These are phyloP conservation scores for Lolium rigidum DNA, from an alignment of 176 grass and related monocot genomes.

Conservation along the genomic window DNA sequence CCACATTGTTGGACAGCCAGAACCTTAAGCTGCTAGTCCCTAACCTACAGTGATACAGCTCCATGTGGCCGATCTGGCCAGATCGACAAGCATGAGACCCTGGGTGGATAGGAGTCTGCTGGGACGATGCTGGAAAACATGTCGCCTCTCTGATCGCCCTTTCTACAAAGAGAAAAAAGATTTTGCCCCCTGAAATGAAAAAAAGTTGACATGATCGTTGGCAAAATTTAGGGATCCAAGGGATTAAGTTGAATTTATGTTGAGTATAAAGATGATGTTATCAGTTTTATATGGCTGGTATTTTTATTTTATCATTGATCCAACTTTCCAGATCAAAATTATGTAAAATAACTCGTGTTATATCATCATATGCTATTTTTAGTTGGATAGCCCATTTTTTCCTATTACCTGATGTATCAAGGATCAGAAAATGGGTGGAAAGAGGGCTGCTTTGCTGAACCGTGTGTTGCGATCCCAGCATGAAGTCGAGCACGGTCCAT, in stretches of 20 bases:
- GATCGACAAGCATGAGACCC: not conserved
- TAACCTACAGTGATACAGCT: not conserved
- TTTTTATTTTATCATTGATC: not conserved
- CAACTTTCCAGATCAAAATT: not conserved
- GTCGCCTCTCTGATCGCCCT: not conserved
- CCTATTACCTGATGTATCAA: slow-evolving; percentile 1
- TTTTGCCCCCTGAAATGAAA: not conserved
- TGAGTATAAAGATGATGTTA: not conserved
- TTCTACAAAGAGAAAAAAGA: not conserved
- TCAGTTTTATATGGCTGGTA: not conserved
- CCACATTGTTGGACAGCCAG: not conserved
- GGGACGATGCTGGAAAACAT: not conserved
- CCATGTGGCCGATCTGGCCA: not conserved
- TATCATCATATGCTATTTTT: slow-evolving; percentile 1
- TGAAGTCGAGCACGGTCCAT: not conserved
- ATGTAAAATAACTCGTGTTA: not conserved
- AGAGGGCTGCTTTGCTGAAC: not conserved
- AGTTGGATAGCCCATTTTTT: not conserved
- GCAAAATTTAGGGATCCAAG: not conserved
- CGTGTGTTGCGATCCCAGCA: not conserved
- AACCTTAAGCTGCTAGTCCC: not conserved
- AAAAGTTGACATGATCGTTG: not conserved
- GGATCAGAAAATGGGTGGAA: slow-evolving; percentile 2
- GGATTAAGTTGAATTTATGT: not conserved
- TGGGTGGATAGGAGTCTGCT: not conserved